These are phyloP conservation scores for Geosmithia morbida DNA, from an alignment of 2,329 filamentous ascomycete species.

Conservation along the genomic window DNA sequence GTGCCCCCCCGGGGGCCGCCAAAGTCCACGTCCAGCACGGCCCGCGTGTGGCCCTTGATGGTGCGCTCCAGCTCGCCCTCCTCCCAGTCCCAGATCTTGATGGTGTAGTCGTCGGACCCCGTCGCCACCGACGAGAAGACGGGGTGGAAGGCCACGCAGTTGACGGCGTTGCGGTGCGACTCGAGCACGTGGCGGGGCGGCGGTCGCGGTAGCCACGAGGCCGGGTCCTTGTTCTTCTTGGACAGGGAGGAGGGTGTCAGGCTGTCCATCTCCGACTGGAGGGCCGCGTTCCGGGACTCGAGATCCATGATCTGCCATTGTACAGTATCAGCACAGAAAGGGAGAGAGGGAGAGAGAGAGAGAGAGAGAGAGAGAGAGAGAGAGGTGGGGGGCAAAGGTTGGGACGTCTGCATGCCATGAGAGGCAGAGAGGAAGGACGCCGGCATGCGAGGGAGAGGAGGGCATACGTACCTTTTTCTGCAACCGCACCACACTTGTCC, in stretches of 20 bases:
- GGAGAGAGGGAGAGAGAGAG: no score
- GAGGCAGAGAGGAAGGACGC: no score
- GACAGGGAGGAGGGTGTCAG: conserved; percentile 65
- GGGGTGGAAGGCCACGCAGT: conserved; percentile 83
- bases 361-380: no score
- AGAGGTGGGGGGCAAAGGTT: no score
- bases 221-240: conserved; percentile 68
- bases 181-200: conserved; percentile 72
- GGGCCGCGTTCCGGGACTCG: conserved; percentile 54
- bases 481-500: conserved; percentile 86
- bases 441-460: background rate
- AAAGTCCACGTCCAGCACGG: conserved; percentile 80
- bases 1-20: conserved; percentile 71
- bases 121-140: conserved; percentile 83
- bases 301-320: conserved; percentile 72
- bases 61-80: conserved; percentile 80
- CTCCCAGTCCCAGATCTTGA: conserved; percentile 98
- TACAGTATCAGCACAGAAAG: no score
- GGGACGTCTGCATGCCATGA: no score
- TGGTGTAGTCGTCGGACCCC: conserved; percentile 81
- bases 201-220: conserved; percentile 72
- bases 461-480: conserved; percentile 74
- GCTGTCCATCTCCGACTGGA: conserved; percentile 76
- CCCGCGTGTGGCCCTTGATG: conserved; percentile 81
- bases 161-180: conserved; percentile 69